Conservation (phyloP, 805 yeast species). For the Wickerhamiella kurtzmanii region DNA sequence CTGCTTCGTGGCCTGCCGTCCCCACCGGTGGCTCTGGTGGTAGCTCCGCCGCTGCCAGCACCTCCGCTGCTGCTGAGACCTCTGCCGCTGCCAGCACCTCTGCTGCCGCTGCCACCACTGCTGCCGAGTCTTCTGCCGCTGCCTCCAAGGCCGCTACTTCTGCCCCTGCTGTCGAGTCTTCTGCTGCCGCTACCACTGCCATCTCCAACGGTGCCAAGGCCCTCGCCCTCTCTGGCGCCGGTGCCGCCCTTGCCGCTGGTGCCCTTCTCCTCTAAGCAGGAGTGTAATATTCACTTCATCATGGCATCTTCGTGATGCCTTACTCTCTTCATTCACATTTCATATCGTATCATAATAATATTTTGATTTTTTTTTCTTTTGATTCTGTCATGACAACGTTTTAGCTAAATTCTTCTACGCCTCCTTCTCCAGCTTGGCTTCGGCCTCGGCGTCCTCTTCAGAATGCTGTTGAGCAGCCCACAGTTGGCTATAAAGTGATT, state of each 20-base stretch:
- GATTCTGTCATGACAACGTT: not conserved
- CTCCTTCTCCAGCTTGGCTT: conserved; percentile 10
- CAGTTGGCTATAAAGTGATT: conserved; percentile 59
- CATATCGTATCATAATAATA: not conserved
- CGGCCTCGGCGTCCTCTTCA: conserved; percentile 23
- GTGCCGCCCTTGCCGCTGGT: not conserved
- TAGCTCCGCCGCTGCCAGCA: conserved; percentile 2
- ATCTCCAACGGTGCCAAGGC: not conserved
- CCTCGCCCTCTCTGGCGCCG: not conserved
- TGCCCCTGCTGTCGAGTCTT: not conserved
- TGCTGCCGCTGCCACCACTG: conserved; percentile 8
- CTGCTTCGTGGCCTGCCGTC: conserved; percentile 5
- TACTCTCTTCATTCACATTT: not conserved
- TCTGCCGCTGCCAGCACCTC: conserved; percentile 11
- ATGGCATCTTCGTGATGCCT: no score
- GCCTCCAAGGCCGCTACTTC: conserved; percentile 1
- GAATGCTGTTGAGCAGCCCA: conserved; percentile 89
- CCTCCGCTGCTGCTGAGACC: conserved; percentile 2
- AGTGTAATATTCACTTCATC: not conserved
- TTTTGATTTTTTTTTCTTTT: not conserved
- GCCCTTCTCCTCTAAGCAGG: not conserved
- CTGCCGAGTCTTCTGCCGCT: conserved; percentile 2
- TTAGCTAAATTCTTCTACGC: not conserved
- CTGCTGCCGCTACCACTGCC: not conserved
- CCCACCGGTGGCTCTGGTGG: conserved; percentile 5